Percentiles rank a stretch among this genome's conserved stretches.
These are phyloP conservation scores for Arctostaphylos glauca DNA, from an alignment of 148 eudicot genomes.

Conservation along the genomic window DNA sequence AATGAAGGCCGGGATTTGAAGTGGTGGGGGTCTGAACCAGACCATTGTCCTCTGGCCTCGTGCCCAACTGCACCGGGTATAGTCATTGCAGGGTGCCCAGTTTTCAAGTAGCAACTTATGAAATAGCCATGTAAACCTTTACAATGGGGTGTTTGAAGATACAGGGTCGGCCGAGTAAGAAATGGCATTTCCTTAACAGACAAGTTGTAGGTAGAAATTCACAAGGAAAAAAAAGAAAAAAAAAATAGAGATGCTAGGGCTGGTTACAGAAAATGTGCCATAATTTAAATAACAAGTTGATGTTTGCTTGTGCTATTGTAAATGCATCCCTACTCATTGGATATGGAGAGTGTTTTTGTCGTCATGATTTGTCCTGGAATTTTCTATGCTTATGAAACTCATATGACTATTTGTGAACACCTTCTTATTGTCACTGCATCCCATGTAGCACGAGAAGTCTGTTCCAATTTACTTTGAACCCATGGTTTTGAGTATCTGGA, in stretches of 20 bases:
- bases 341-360: not conserved
- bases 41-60: slow-evolving; percentile 84
- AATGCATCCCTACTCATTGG: slow-evolving; percentile 1
- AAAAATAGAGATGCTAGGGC: not conserved
- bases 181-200: not conserved
- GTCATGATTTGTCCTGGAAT: not conserved
- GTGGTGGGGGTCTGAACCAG: slow-evolving; percentile 93
- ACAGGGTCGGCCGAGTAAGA: not conserved
- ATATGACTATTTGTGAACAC: not conserved
- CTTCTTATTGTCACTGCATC: no score
- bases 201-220: not conserved
- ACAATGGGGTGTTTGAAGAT: not conserved
- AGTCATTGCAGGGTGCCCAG: slow-evolving; percentile 65
- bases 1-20: slow-evolving; percentile 65
- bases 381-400: not conserved
- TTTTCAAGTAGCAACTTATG: slow-evolving; percentile 32
- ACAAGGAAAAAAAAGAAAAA: no score
- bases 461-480: not conserved
- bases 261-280: not conserved
- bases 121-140: not conserved
- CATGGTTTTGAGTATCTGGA: not conserved
- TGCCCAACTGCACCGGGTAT: slow-evolving; percentile 96
- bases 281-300: not conserved
- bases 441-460: not conserved
- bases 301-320: not conserved